These are phyloP conservation scores for Fusarium napiforme DNA, from an alignment of 2,329 filamentous ascomycete species.

Conservation along the genomic window DNA sequence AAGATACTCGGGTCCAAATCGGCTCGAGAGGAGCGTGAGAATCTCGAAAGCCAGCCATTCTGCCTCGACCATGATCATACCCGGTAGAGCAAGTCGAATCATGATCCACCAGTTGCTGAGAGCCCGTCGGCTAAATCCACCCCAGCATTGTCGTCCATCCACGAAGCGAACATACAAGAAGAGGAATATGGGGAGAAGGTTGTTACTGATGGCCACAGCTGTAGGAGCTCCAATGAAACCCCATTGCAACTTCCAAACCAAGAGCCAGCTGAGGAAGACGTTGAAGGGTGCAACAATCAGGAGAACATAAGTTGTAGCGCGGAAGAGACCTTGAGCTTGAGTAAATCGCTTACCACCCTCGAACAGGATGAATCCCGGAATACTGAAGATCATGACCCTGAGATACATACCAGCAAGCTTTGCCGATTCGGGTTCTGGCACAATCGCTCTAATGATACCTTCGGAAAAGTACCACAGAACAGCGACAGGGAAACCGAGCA, in stretches of 20 bases:
- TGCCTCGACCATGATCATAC: constrained; percentile 92
- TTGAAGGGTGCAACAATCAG: constrained; percentile 81
- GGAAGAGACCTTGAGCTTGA: constrained; percentile 85
- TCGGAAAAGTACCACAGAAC: constrained; percentile 77
- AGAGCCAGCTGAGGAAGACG: constrained; percentile 79
- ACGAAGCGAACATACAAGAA: constrained; percentile 81
- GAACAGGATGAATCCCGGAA: constrained; percentile 80
- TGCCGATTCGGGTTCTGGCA: constrained; percentile 68
- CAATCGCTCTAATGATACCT: constrained; percentile 64
- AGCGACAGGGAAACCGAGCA: constrained; percentile 77
- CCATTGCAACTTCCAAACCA: constrained; percentile 76
- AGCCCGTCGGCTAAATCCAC: constrained; percentile 77
- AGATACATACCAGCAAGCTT: constrained; percentile 78
- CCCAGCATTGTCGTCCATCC: constrained; percentile 83
- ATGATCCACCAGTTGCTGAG: constrained; percentile 81
- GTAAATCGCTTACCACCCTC: constrained; percentile 84
- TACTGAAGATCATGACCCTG: constrained; percentile 75
- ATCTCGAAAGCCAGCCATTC: constrained; percentile 96
- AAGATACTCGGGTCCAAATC: constrained; percentile 80
- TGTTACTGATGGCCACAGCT: constrained; percentile 82
- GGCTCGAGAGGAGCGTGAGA: constrained; percentile 82
- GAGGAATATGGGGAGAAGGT: constrained; percentile 78
- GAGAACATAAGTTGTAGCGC: constrained; percentile 80
- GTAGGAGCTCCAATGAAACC: constrained; percentile 86
- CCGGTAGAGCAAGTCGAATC: constrained; percentile 87